Evolutionary conservation across 2,329 filamentous ascomycete genomes (phyloP).

Genomic region (Clonostachys solani): DNA sequence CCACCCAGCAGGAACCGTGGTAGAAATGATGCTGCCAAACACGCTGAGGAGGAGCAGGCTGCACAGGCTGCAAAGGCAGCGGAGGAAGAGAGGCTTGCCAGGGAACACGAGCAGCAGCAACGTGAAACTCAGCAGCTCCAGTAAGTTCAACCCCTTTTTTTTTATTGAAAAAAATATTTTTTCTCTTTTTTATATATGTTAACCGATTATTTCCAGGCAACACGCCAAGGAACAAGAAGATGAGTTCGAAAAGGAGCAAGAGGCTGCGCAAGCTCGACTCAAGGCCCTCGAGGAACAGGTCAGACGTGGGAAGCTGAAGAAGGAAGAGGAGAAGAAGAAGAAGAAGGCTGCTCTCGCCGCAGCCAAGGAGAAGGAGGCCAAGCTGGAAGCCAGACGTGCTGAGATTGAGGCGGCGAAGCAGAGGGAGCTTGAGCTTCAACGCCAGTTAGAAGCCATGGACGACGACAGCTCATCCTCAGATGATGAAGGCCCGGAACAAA

Average conservation of each 20-base stretch:
- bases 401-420: constrained; percentile 91
- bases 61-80: constrained; percentile 49
- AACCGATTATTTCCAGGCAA: constrained; percentile 50
- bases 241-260: constrained; percentile 74
- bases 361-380: constrained; percentile 82
- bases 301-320: constrained; percentile 87
- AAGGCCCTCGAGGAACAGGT: constrained; percentile 93
- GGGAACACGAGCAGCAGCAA: constrained; percentile 73
- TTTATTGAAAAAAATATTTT: neutral
- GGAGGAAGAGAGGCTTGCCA: constrained; percentile 61
- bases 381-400: constrained; percentile 77
- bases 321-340: constrained; percentile 90
- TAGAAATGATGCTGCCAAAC: constrained; percentile 39
- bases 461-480: constrained; percentile 58
- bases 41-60: constrained; percentile 56
- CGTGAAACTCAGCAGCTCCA: constrained; percentile 72
- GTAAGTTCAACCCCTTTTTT: constrained; percentile 52
- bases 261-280: constrained; percentile 77
- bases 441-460: constrained; percentile 73
- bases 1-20: constrained; percentile 71
- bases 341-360: constrained; percentile 86
- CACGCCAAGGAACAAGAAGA: constrained; percentile 73
- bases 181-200: constrained; percentile 7
- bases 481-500: constrained; percentile 72
- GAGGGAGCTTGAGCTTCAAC: constrained; percentile 83